A percentile compares a stretch with the other conserved stretches of the same genome.
Evolutionary conservation across 1,139 yeast genomes (phyloP).

Genomic region (Geotrichum bryndzae): DNA sequence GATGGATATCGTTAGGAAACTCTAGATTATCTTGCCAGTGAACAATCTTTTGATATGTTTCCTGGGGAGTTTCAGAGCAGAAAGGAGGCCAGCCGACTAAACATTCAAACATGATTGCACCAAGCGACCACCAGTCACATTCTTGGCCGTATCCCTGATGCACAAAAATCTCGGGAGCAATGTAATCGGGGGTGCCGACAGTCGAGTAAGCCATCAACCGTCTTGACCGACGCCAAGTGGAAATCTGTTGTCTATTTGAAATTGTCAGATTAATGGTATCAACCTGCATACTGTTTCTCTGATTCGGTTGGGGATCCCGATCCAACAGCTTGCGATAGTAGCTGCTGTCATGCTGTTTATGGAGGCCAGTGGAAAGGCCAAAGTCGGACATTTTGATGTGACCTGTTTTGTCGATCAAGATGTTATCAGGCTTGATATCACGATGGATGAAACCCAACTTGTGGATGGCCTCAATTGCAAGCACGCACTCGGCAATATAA

Average conservation of each 20-base stretch:
- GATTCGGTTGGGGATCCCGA: slow-evolving; percentile 36
- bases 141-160: slow-evolving; percentile 99
- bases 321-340: slow-evolving; percentile 62
- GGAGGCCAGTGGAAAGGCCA: slow-evolving; percentile 79
- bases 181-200: slow-evolving; percentile 97
- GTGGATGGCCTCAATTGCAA: slow-evolving; percentile 92
- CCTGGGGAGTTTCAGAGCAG: slow-evolving; percentile 98
- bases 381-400: slow-evolving; percentile 97
- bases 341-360: slow-evolving; percentile 64
- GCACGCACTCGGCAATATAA: slow-evolving; percentile 95
- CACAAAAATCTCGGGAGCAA: slow-evolving; percentile 94
- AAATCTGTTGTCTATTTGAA: slow-evolving; percentile 94
- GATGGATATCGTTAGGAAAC: slow-evolving; percentile 93
- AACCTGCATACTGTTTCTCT: slow-evolving; percentile 78
- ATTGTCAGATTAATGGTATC: slow-evolving; percentile 94
- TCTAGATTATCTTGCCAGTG: slow-evolving; percentile 92
- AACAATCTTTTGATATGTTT: slow-evolving; percentile 88
- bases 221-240: slow-evolving; percentile 96
- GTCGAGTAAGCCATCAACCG: slow-evolving; percentile 97
- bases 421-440: slow-evolving; percentile 93
- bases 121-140: slow-evolving; percentile 99
- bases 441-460: slow-evolving; percentile 94
- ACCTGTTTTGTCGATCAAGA: slow-evolving; percentile 87
- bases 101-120: slow-evolving; percentile 98
- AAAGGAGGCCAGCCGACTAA: slow-evolving; percentile 99